These are phyloP conservation scores for Rhodotorula mucilaginosa DNA, from an alignment of 1,284 basidiomycete genomes.

Conservation along the genomic window DNA sequence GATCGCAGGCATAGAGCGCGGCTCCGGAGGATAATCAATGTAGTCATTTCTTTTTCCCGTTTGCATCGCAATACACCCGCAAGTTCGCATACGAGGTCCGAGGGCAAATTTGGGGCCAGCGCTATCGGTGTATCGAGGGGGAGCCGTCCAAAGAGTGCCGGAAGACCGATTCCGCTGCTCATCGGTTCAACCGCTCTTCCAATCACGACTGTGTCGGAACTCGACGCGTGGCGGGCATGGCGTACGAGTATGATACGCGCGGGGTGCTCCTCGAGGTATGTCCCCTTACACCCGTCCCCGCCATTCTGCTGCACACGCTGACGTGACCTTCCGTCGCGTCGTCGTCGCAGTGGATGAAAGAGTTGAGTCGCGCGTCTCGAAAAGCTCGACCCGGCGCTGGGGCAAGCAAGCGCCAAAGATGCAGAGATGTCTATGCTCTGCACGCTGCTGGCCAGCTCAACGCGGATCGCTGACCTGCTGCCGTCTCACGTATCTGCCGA, in stretches of 20 bases:
- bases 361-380: neutral
- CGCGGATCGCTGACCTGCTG: neutral
- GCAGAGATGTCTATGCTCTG: neutral
- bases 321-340: neutral
- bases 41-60: neutral
- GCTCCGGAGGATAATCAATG: too few species aligned
- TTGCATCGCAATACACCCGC: too few species aligned
- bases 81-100: too few species aligned
- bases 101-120: too few species aligned
- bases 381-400: too few species aligned
- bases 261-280: conserved; percentile 38
- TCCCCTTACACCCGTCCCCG: too few species aligned
- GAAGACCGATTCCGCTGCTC: neutral
- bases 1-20: neutral
- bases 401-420: neutral
- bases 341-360: conserved; percentile 38
- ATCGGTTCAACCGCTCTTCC: neutral
- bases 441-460: neutral
- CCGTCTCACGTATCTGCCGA: neutral
- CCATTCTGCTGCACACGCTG: neutral
- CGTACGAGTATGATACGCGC: conserved; percentile 37
- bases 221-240: conserved; percentile 1
- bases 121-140: too few species aligned
- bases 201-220: too few species aligned
- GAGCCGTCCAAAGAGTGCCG: too few species aligned